Percentiles rank a stretch among this genome's conserved stretches.
phyloP scores from a whole-genome alignment of 2,329 filamentous ascomycete genomes.

The Akanthomyces uredinophilus region DNA sequence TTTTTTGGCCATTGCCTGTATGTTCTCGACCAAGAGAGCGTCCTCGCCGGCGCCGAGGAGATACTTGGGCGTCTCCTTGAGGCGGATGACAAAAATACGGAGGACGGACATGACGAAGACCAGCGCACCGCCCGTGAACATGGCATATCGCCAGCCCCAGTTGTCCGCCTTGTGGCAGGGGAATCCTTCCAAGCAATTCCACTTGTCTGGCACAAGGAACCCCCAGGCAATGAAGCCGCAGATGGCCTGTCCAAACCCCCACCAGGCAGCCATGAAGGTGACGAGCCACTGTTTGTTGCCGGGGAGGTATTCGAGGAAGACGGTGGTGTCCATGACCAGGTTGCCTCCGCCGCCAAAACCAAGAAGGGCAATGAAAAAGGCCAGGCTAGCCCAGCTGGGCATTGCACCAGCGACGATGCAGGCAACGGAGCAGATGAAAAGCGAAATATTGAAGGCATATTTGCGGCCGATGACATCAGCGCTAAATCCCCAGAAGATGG shows the following conservation, averaged over 20 bases:
- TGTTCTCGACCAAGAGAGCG: constrained; percentile 42
- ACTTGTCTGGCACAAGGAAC: constrained; percentile 44
- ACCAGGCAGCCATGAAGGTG: constrained; percentile 42
- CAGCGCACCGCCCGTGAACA: constrained; percentile 41
- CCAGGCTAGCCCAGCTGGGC: constrained; percentile 61
- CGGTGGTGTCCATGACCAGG: constrained; percentile 45
- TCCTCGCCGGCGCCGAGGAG: constrained; percentile 42
- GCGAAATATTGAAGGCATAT: constrained; percentile 62
- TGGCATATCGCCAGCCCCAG: constrained; percentile 45
- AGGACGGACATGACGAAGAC: constrained; percentile 40
- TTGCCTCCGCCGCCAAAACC: constrained; percentile 56
- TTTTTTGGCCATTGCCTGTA: constrained; percentile 46
- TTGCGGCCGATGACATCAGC: constrained; percentile 65
- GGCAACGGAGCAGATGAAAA: constrained; percentile 55
- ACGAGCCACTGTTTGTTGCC: constrained; percentile 43
- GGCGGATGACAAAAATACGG: constrained; percentile 40
- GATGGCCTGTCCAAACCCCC: constrained; percentile 48
- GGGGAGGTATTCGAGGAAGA: constrained; percentile 49
- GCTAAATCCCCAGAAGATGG: constrained; percentile 63
- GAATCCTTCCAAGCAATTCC: constrained; percentile 33
- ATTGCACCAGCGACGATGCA: constrained; percentile 59
- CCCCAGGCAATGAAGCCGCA: constrained; percentile 41
- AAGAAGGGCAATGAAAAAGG: constrained; percentile 56
- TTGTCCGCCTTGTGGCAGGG: constrained; percentile 43
- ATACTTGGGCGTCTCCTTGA: constrained; percentile 46